Conservation (phyloP, 768 basidiomycete species). For the Xerocomellus chrysenteron region DNA sequence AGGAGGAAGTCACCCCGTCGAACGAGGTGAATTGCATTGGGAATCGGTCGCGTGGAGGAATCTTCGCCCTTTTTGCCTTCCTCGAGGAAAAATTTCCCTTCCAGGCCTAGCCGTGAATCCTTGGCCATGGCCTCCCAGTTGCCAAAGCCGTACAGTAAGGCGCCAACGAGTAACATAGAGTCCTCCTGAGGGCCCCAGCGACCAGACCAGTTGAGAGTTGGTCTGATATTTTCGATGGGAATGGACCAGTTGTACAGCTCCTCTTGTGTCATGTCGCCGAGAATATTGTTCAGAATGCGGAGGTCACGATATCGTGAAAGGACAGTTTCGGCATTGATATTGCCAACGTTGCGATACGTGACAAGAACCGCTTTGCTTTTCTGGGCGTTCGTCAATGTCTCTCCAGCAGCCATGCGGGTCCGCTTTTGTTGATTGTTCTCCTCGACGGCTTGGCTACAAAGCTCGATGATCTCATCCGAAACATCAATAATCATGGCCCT, state of each 20-base stretch:
- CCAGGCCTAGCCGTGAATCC: slow-evolving; percentile 77
- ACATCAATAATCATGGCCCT: slow-evolving; percentile 87
- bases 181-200: slow-evolving; percentile 93
- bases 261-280: slow-evolving; percentile 56
- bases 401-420: slow-evolving; percentile 71
- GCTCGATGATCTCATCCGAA: slow-evolving; percentile 87
- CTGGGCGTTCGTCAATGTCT: slow-evolving; percentile 87
- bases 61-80: slow-evolving; percentile 96
- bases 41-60: slow-evolving; percentile 80
- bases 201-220: slow-evolving; percentile 94
- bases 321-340: slow-evolving; percentile 97
- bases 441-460: slow-evolving; percentile 80
- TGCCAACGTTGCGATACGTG: slow-evolving; percentile 82
- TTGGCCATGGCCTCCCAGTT: slow-evolving; percentile 96
- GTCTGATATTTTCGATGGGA: slow-evolving; percentile 90
- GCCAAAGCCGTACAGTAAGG: slow-evolving; percentile 91
- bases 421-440: slow-evolving; percentile 83
- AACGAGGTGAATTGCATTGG: slow-evolving; percentile 97
- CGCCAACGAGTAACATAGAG: slow-evolving; percentile 91
- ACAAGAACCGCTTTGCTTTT: slow-evolving; percentile 98
- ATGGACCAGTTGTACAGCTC: slow-evolving; percentile 83
- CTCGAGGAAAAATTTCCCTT: slow-evolving; percentile 96
- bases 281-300: slow-evolving; percentile 79
- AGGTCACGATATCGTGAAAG: slow-evolving; percentile 88
- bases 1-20: slow-evolving; percentile 94